These are phyloP conservation scores for Amyloporia xantha DNA, from an alignment of 768 basidiomycete species.

Conservation along the genomic window DNA sequence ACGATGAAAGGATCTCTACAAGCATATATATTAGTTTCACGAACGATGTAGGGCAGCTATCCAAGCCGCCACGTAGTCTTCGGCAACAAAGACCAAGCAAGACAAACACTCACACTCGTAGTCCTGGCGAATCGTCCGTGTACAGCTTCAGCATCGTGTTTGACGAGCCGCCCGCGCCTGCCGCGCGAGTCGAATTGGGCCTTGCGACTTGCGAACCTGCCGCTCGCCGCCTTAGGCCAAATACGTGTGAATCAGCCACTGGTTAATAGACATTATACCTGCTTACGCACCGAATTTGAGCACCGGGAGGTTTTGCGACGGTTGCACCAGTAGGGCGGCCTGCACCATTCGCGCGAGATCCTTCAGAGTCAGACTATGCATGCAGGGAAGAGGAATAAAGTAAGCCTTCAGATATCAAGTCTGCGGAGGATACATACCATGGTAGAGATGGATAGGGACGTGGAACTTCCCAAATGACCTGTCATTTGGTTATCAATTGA, in stretches of 20 bases:
- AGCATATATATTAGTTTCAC: no score
- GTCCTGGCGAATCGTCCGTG: conserved; percentile 95
- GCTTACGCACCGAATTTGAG: conserved; percentile 74
- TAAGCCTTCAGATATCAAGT: no score
- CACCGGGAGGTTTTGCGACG: conserved; percentile 70
- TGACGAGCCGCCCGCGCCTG: conserved; percentile 92
- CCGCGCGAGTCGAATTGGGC: conserved; percentile 85
- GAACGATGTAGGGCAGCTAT: no score
- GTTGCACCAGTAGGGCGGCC: conserved; percentile 30
- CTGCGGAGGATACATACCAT: conserved; percentile 33
- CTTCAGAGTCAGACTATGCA: conserved; percentile 75
- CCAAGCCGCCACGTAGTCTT: neutral
- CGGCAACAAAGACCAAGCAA: neutral
- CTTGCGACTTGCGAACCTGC: conserved; percentile 54
- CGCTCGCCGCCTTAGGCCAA: conserved; percentile 78
- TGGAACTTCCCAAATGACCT: no score
- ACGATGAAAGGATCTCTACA: conserved; percentile 93
- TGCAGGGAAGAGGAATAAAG: no score
- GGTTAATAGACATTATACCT: no score
- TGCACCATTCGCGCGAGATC: conserved; percentile 31
- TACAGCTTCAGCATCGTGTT: conserved; percentile 99
- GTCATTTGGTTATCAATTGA: no score
- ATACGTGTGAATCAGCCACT: no score
- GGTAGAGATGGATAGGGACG: no score
- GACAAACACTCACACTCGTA: conserved; percentile 78